Conservation (phyloP, 2,329 filamentous ascomycete genomes). For the Paecilomyces fulvus region DNA sequence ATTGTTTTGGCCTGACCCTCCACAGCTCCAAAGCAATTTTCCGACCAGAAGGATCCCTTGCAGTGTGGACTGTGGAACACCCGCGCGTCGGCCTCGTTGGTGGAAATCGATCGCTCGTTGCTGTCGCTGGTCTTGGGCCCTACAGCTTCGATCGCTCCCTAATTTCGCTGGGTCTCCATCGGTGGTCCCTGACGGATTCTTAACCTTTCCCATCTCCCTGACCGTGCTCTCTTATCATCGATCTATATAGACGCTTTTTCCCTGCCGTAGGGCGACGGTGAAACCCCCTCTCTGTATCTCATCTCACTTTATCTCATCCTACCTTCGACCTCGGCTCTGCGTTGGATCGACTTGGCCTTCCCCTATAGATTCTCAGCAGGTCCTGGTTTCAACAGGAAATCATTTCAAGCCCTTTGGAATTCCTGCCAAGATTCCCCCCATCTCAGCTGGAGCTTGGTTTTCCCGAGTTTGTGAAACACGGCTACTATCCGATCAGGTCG, state of each 20-base stretch:
- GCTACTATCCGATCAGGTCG: not conserved
- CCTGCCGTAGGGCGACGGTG: not conserved
- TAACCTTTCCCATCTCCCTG: not conserved
- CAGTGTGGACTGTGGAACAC: constrained; percentile 1
- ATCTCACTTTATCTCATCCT: not conserved
- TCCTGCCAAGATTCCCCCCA: not conserved
- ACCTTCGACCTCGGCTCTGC: not conserved
- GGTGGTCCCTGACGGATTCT: not conserved
- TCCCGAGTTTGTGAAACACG: not conserved
- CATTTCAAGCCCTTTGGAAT: not conserved
- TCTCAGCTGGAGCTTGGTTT: not conserved
- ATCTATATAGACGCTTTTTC: not conserved
- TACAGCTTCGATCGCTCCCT: not conserved
- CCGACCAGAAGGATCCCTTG: not conserved
- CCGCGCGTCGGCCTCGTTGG: not conserved
- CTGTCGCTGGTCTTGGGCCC: not conserved
- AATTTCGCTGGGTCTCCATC: not conserved
- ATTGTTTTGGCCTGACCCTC: constrained; percentile 1
- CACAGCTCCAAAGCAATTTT: not conserved
- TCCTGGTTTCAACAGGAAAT: constrained; percentile 14
- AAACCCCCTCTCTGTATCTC: not conserved
- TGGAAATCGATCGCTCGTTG: not conserved
- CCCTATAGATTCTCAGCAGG: constrained; percentile 19
- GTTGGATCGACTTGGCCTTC: not conserved
- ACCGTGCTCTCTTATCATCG: not conserved